phyloP scores from a whole-genome alignment of 2,329 filamentous ascomycete genomes.

The Hymenoscyphus linearis region DNA sequence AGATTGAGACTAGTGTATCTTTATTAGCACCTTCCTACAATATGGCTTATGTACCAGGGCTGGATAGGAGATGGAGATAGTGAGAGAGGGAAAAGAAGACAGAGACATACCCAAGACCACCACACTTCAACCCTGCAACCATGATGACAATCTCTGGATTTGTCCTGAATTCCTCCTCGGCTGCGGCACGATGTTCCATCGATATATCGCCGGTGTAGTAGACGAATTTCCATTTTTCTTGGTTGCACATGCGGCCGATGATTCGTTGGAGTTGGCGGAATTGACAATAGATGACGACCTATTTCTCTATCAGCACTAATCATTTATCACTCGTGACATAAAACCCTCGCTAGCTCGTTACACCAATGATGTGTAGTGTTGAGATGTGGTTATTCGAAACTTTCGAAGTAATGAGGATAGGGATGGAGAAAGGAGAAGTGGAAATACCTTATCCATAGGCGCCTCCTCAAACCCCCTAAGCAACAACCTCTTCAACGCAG shows the following conservation, averaged over 20 bases:
- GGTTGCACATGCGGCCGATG: conserved; percentile 42
- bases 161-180: conserved; percentile 42
- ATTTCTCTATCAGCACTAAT: too few relatives aligned
- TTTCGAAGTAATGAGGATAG: background rate
- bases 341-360: too few relatives aligned
- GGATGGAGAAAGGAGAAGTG: too few relatives aligned
- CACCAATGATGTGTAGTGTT: too few relatives aligned
- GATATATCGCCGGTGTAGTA: conserved; percentile 44
- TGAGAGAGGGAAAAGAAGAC: background rate
- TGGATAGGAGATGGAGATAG: too few relatives aligned
- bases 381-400: too few relatives aligned
- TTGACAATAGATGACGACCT: conserved; percentile 51
- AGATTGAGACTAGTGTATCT: conserved; percentile 55
- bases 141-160: conserved; percentile 40
- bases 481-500: conserved; percentile 32
- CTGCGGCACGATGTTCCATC: conserved; percentile 38
- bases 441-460: conserved; percentile 40
- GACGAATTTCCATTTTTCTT: conserved; percentile 41
- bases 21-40: too few relatives aligned
- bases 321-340: too few relatives aligned
- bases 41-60: too few relatives aligned
- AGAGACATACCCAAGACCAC: conserved; percentile 38
- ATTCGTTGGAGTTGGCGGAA: conserved; percentile 50
- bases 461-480: conserved; percentile 39
- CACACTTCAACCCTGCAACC: conserved; percentile 51